These are phyloP conservation scores for Aureobasidium sp. DNA, from an alignment of 2,329 filamentous ascomycete genomes.

Conservation along the genomic window DNA sequence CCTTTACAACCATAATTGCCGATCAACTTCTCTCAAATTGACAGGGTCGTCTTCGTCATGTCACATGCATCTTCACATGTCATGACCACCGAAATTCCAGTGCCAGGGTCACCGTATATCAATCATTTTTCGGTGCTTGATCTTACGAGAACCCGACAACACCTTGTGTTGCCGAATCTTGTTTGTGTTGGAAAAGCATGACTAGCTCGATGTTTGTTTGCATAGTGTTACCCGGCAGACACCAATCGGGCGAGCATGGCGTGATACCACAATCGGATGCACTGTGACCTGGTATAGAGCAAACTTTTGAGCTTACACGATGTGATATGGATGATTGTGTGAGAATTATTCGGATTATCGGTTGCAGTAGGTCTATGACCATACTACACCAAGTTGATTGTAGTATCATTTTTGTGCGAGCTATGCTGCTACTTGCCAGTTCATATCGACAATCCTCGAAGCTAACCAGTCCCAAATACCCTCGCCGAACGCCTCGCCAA, in stretches of 20 bases:
- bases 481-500: constrained; percentile 1
- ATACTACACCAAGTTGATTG: neutral
- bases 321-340: neutral
- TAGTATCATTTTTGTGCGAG: neutral
- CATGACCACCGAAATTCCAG: neutral
- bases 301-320: neutral
- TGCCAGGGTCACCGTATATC: neutral
- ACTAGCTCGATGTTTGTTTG: neutral
- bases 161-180: neutral
- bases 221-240: neutral
- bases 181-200: neutral
- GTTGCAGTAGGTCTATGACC: neutral
- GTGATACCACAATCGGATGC: neutral
- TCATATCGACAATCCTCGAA: neutral
- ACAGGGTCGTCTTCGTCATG: neutral
- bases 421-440: neutral
- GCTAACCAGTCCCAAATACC: neutral
- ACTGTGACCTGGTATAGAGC: neutral
- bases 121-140: neutral
- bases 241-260: neutral
- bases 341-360: neutral
- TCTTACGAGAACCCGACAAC: neutral
- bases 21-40: neutral
- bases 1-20: neutral
- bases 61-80: constrained; percentile 2